Conservation (phyloP, 169 alveolate genomes). For the Plasmodium chabaudi region DNA sequence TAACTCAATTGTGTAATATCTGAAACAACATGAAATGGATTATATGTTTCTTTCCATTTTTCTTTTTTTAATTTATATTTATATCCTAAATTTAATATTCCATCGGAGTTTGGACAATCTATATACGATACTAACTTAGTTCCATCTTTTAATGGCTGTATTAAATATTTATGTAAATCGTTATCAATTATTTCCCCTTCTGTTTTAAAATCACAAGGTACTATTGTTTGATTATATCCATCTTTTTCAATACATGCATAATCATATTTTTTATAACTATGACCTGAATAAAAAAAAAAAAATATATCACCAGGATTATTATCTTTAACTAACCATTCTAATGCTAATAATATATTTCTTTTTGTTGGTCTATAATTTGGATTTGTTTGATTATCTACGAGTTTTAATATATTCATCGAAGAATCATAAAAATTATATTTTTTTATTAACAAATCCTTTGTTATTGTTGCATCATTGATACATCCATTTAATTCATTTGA, state of each 20-base stretch:
- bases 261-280: constrained; percentile 77
- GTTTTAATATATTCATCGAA: constrained; percentile 38
- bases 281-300: constrained; percentile 84
- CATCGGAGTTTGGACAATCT: constrained; percentile 81
- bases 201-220: constrained; percentile 79
- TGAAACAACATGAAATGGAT: constrained; percentile 61
- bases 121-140: constrained; percentile 80
- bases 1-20: constrained; percentile 65
- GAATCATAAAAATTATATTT: constrained; percentile 60
- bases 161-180: constrained; percentile 65
- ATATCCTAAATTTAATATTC: constrained; percentile 52
- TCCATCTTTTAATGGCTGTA: constrained; percentile 78
- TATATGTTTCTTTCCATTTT: constrained; percentile 62
- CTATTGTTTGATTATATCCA: constrained; percentile 84
- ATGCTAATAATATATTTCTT: constrained; percentile 58
- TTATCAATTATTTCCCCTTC: constrained; percentile 78
- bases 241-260: constrained; percentile 65
- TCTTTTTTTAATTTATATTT: constrained; percentile 39
- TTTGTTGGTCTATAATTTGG: constrained; percentile 53
- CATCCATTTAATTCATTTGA: constrained; percentile 81
- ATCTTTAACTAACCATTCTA: constrained; percentile 76
- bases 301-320: constrained; percentile 81
- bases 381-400: constrained; percentile 35
- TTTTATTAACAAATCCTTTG: constrained; percentile 74
- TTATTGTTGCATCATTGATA: constrained; percentile 80